These are phyloP conservation scores for Malassezia globosa DNA, from an alignment of 1,284 basidiomycete genomes.

Conservation along the genomic window DNA sequence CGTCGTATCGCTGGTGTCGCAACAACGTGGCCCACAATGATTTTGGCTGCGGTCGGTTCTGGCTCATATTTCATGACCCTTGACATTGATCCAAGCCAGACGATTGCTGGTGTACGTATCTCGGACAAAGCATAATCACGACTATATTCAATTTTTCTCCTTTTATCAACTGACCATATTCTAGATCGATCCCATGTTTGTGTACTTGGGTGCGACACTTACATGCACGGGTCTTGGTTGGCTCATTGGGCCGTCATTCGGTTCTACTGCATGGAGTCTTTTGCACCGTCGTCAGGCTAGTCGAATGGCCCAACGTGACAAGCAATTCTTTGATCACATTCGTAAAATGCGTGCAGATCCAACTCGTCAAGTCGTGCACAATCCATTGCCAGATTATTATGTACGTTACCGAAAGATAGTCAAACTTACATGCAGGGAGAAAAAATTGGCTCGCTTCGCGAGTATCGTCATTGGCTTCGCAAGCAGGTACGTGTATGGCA, in stretches of 20 bases:
- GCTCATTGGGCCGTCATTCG: slow-evolving; percentile 37
- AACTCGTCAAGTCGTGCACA: slow-evolving; percentile 37
- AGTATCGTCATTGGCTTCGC: slow-evolving; percentile 44
- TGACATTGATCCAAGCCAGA: slow-evolving; percentile 34
- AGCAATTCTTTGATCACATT: slow-evolving; percentile 39
- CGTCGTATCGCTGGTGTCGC: slow-evolving; percentile 35
- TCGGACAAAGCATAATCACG: no score
- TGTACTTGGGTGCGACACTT: slow-evolving; percentile 35
- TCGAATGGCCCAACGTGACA: slow-evolving; percentile 33
- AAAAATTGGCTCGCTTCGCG: slow-evolving; percentile 36
- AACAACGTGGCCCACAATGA: slow-evolving; percentile 36
- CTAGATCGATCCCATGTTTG: slow-evolving; percentile 33
- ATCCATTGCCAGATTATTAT: slow-evolving; percentile 42
- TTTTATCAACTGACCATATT: background rate
- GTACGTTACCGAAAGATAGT: slow-evolving; percentile 11
- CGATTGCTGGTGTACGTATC: slow-evolving; percentile 23
- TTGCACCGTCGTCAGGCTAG: slow-evolving; percentile 28
- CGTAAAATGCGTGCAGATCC: slow-evolving; percentile 35
- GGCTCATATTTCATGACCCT: slow-evolving; percentile 37
- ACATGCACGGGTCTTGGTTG: slow-evolving; percentile 37
- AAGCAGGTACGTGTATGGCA: slow-evolving; percentile 23
- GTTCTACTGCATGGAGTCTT: slow-evolving; percentile 28
- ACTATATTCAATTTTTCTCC: background rate
- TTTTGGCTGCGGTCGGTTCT: slow-evolving; percentile 26
- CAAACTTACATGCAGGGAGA: slow-evolving; percentile 22